Percentiles rank a stretch among this genome's conserved stretches.
phyloP scores from a whole-genome alignment of 352 stramenopile species.

The Pythium phragmiticola region DNA sequence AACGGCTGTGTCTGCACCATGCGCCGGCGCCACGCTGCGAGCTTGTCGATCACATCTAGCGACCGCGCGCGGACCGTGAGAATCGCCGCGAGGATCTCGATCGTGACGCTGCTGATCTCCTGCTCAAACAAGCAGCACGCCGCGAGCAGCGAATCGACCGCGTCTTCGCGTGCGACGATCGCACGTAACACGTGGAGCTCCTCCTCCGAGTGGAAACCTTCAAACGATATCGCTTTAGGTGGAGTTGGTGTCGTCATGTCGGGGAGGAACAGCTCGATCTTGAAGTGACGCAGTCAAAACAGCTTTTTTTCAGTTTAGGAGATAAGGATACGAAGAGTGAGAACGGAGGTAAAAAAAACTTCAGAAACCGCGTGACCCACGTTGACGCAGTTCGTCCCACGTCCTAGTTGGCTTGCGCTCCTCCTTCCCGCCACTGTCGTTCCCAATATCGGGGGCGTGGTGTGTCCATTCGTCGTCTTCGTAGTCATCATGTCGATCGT shows the following conservation, averaged over 20 bases:
- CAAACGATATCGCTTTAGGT: slow-evolving; percentile 44
- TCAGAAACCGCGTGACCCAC: neutral
- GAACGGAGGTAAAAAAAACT: neutral
- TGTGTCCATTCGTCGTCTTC: neutral
- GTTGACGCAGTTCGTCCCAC: slow-evolving; percentile 6
- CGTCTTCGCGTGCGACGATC: slow-evolving; percentile 62
- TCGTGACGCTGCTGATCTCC: slow-evolving; percentile 22
- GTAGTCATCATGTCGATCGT: neutral
- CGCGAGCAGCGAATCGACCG: slow-evolving; percentile 48
- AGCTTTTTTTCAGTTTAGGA: neutral
- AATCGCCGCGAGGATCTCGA: slow-evolving; percentile 50
- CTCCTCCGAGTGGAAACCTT: slow-evolving; percentile 54
- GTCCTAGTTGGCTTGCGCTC: neutral
- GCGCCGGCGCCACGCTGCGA: slow-evolving; percentile 57
- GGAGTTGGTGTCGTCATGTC: slow-evolving; percentile 7
- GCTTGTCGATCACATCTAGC: slow-evolving; percentile 49
- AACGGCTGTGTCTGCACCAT: slow-evolving; percentile 67
- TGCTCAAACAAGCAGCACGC: slow-evolving; percentile 52
- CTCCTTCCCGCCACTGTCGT: neutral
- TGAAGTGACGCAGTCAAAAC: neutral
- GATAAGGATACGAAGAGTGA: neutral
- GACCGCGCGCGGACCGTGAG: slow-evolving; percentile 48
- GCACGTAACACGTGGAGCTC: slow-evolving; percentile 62
- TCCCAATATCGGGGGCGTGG: neutral
- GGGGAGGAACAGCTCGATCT: neutral